These are phyloP conservation scores for Eucalyptus cladocalyx DNA, from an alignment of 345 rosid genomes.

Conservation along the genomic window DNA sequence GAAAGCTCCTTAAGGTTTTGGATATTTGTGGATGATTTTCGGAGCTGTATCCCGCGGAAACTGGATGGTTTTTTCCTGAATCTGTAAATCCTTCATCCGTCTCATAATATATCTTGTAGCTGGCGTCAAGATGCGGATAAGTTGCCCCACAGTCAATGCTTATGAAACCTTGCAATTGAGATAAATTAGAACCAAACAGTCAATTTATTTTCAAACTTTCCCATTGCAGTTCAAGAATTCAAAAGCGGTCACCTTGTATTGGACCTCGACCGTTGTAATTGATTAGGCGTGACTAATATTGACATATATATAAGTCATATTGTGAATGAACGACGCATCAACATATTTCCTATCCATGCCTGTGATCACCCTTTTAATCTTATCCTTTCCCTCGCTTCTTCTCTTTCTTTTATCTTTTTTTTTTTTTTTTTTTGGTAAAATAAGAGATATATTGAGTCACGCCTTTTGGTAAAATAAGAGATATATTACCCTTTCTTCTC, in stretches of 20 bases:
- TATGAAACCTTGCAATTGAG: neutral
- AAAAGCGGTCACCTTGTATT: neutral
- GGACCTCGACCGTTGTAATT: neutral
- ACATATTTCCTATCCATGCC: neutral
- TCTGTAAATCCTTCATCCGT: neutral
- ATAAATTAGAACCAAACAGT: neutral
- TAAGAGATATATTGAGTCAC: too few species aligned
- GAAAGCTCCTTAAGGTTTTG: neutral
- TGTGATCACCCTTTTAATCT: neutral
- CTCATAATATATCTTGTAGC: neutral
- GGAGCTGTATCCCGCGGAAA: neutral
- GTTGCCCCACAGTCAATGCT: slow-evolving; percentile 7
- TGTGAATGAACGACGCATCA: neutral
- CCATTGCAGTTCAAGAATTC: neutral
- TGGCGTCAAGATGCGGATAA: neutral
- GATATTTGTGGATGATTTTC: neutral
- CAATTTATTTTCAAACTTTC: neutral
- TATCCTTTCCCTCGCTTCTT: neutral
- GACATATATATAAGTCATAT: too few species aligned
- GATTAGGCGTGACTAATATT: neutral
- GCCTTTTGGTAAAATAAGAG: too few species aligned
- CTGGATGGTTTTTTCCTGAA: neutral
- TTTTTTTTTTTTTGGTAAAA: too few species aligned
- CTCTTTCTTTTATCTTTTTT: neutral
- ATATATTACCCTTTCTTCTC: too few species aligned